Conservation (phyloP, 345 rosid genomes). For the Trapa incisa region DNA sequence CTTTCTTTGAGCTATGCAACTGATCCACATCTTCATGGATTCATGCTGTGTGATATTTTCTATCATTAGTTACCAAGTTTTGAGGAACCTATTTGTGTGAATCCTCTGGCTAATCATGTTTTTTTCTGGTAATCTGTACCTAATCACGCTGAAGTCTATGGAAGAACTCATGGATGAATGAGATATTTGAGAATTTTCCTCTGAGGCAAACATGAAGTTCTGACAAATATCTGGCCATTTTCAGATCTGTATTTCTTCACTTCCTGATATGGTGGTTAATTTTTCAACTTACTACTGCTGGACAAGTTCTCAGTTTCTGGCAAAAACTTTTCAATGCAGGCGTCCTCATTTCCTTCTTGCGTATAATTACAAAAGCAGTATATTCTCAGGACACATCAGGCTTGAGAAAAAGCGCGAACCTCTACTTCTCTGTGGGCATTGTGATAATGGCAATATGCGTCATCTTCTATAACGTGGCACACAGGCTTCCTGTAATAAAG, state of each 20-base stretch:
- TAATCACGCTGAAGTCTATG: background rate
- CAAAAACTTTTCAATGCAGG: constrained; percentile 32
- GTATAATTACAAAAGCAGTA: constrained; percentile 70
- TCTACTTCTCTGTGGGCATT: constrained; percentile 63
- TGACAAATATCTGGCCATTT: background rate
- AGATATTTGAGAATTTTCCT: background rate
- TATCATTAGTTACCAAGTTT: background rate
- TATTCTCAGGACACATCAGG: constrained; percentile 63
- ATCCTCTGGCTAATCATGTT: background rate
- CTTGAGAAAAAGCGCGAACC: constrained; percentile 63
- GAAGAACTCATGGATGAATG: background rate
- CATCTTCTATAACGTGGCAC: constrained; percentile 57
- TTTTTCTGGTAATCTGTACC: no score
- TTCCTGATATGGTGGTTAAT: background rate
- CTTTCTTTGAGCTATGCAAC: background rate
- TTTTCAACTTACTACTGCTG: background rate
- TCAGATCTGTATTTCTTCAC: background rate
- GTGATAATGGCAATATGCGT: constrained; percentile 63
- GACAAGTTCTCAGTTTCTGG: background rate
- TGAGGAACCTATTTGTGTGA: background rate
- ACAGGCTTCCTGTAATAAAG: constrained; percentile 68
- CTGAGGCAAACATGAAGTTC: background rate
- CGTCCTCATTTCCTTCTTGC: constrained; percentile 73
- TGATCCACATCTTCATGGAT: no score
- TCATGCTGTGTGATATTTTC: background rate